A percentile compares a stretch with the other conserved stretches of the same genome.
phyloP scores from a whole-genome alignment of 257 asterid genomes.

The Gentiana straminea region DNA sequence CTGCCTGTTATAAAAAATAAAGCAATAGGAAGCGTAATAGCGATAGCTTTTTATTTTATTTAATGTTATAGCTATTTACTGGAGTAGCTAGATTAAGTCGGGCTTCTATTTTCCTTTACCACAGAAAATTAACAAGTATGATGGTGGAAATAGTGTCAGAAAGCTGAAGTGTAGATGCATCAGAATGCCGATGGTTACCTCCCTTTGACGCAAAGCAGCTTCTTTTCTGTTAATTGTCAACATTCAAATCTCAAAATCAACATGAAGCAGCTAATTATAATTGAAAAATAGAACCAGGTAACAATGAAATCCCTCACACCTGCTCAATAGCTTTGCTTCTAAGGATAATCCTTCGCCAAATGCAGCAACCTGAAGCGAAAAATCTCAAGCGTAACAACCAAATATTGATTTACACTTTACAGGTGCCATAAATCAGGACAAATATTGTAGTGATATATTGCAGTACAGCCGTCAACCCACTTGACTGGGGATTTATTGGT shows the following conservation, averaged over 20 bases:
- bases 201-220: slow-evolving; percentile 91
- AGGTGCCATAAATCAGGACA: too few relatives aligned
- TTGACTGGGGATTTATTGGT: too few relatives aligned
- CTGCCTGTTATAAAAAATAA: slow-evolving; percentile 43
- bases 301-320: slow-evolving; percentile 29
- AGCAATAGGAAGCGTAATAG: not conserved
- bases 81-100: not conserved
- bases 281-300: slow-evolving; percentile 8
- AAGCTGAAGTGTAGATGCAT: slow-evolving; percentile 14
- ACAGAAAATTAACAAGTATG: not conserved
- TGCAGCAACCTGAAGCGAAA: slow-evolving; percentile 70
- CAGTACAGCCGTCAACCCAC: too few relatives aligned
- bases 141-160: slow-evolving; percentile 4
- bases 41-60: not conserved
- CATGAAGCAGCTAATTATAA: slow-evolving; percentile 15
- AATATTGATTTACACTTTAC: too few relatives aligned
- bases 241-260: slow-evolving; percentile 8
- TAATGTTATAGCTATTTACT: not conserved
- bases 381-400: too few relatives aligned
- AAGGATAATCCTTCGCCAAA: slow-evolving; percentile 94
- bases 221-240: slow-evolving; percentile 63
- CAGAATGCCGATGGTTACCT: slow-evolving; percentile 37
- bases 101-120: not conserved
- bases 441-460: too few relatives aligned
- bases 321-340: slow-evolving; percentile 93